Evolutionary conservation across 495 filamentous ascomycete genomes (phyloP), one percentile per base, ranked within the genome.

Genomic region (Saxispiralis lemnorum): DNA sequence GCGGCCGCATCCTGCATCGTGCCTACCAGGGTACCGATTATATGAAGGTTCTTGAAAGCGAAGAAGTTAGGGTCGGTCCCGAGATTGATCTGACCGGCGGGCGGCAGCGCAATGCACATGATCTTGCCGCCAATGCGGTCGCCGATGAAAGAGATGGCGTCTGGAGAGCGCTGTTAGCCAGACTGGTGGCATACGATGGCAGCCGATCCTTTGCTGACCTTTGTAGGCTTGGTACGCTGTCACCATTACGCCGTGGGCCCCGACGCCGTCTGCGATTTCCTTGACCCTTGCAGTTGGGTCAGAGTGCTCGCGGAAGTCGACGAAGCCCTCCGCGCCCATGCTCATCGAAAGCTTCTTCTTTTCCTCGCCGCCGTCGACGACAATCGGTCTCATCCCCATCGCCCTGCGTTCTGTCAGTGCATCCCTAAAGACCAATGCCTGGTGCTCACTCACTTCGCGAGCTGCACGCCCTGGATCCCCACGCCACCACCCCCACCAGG

Each of bases 381-480:
- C 69, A n/a, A 73, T 64, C 0, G 67, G 65, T 5, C 66, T 59
- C 59, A 71, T 63, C 0, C 69, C 69, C 66, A 73, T 71, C 2
- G 66, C 67, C 28, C 50, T 48, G 31, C n/a, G 18, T 1, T 12
- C 14, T 5, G 28, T 49, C 18, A 49, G 46, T 30, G 5, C 9
- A 16, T 16, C 5, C 36, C 2, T 20, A 5, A 6, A 39, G 37
- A 13, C 15, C 19, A 5, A n/a, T 7, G 18, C 19, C 5, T 24
- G 15, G 7, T 6, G 10, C 7, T 2, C 7, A 48, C 49, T 14
- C 31, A 53, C 48, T 61, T 60, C 2, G 61, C 61, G 2, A 64
- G 49, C 50, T 63, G 60, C 38, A 64, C 53, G 13, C 61, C 61
- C 44, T 64, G 61, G 30, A 62, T 59, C 2, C 61, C 61, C 11